Conservation (phyloP, 768 basidiomycete genomes). For the Jaapia argillacea region DNA sequence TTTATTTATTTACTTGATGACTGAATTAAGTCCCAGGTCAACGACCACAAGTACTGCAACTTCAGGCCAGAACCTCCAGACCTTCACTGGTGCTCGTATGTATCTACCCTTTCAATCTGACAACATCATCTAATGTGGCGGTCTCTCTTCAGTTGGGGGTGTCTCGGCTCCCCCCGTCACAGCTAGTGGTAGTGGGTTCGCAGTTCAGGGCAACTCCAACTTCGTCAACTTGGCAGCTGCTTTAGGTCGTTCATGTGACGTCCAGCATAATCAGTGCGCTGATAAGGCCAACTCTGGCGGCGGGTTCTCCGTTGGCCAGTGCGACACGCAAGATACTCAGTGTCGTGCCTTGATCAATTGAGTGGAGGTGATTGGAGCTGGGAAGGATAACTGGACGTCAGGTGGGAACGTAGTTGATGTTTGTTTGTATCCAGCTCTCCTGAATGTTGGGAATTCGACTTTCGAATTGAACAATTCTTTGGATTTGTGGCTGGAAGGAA, state of each 20-base stretch:
- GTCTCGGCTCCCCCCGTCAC: conserved; percentile 32
- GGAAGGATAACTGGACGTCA: background rate
- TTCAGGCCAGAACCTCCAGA: conserved; percentile 31
- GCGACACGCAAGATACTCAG: conserved; percentile 18
- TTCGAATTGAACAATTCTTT: too few relatives aligned
- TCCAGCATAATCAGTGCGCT: conserved; percentile 47
- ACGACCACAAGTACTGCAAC: conserved; percentile 1
- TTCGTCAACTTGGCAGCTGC: conserved; percentile 41
- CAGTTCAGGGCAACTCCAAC: conserved; percentile 28
- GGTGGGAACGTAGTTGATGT: background rate
- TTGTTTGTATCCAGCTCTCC: background rate
- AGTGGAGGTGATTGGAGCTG: background rate
- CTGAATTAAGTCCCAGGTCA: conserved; percentile 1
- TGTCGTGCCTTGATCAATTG: conserved; percentile 16
- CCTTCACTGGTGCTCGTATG: conserved; percentile 39
- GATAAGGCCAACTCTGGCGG: conserved; percentile 39
- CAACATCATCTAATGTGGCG: background rate
- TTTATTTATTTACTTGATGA: too few relatives aligned
- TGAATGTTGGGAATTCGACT: too few relatives aligned
- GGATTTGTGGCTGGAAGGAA: too few relatives aligned
- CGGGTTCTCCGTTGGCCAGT: conserved; percentile 25
- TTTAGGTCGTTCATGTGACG: conserved; percentile 46
- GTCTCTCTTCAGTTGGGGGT: conserved; percentile 28
- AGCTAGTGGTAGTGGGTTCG: conserved; percentile 37
- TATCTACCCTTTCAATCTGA: background rate